Evolutionary conservation across 805 yeast species (phyloP).

Genomic region (Barnettozyma sp.): DNA sequence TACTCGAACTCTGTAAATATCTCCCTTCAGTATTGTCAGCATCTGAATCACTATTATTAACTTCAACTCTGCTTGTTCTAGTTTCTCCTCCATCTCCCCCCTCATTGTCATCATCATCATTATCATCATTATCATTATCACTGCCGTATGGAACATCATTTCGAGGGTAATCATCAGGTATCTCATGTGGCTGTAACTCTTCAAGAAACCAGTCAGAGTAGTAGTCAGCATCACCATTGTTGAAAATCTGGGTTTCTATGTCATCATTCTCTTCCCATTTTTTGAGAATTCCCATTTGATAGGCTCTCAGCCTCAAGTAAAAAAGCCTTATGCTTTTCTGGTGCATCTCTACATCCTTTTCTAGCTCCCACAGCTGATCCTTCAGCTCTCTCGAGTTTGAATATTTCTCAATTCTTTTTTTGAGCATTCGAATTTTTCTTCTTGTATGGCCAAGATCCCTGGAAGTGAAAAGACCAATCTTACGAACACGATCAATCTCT

Average conservation of each 20-base stretch:
- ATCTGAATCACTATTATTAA: conserved; percentile 2
- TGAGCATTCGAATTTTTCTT: background rate
- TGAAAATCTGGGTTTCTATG: conserved; percentile 1
- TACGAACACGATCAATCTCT: background rate
- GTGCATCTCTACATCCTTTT: background rate
- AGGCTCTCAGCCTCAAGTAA: conserved; percentile 1
- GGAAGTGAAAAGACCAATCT: background rate
- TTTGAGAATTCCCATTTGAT: background rate
- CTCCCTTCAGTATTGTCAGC: background rate
- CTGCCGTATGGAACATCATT: background rate
- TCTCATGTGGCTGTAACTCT: conserved; percentile 2
- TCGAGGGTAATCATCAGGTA: no score
- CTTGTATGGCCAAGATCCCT: background rate
- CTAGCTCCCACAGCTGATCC: background rate
- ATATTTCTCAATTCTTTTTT: background rate
- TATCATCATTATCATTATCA: background rate
- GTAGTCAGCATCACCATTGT: conserved; percentile 6
- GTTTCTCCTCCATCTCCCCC: background rate
- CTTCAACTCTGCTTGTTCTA: background rate
- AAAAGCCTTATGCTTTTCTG: conserved; percentile 2
- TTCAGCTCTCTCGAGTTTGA: background rate
- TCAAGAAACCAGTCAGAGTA: conserved; percentile 6
- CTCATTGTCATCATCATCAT: conserved; percentile 1
- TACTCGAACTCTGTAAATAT: background rate
- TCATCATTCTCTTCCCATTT: background rate